Percentiles rank a stretch among this genome's conserved stretches.
Evolutionary conservation across 768 basidiomycete genomes (phyloP).

Genomic region (Kwoniella newhampshirensis): DNA sequence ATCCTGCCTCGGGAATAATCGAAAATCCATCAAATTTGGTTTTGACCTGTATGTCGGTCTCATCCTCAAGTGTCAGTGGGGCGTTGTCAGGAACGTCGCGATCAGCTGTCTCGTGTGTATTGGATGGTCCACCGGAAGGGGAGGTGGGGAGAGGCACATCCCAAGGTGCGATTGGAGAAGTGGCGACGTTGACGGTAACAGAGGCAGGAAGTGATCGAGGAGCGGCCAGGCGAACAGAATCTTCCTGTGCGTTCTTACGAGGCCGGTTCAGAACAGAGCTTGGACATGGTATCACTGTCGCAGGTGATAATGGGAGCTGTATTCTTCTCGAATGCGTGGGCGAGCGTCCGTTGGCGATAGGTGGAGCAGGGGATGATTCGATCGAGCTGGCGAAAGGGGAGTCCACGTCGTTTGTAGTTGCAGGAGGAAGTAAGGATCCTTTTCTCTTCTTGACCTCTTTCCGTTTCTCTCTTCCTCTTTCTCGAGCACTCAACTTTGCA

Average conservation of each 20-base stretch:
- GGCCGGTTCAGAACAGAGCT: too few species aligned
- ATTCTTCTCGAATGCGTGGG: slow-evolving; percentile 6
- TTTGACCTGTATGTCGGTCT: background rate
- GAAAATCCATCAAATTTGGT: slow-evolving; percentile 27
- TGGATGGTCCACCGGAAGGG: slow-evolving; percentile 32
- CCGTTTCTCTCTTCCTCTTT: slow-evolving; percentile 23
- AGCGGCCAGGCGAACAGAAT: too few species aligned
- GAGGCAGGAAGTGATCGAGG: too few species aligned
- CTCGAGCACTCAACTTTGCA: slow-evolving; percentile 8
- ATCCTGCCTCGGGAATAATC: slow-evolving; percentile 43
- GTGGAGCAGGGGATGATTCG: slow-evolving; percentile 19
- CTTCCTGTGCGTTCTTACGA: too few species aligned
- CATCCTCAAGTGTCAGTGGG: background rate
- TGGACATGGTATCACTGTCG: too few species aligned
- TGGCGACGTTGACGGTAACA: too few species aligned
- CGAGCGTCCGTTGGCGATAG: background rate
- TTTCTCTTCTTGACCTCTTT: slow-evolving; percentile 23
- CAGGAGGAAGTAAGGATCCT: slow-evolving; percentile 11
- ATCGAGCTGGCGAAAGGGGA: slow-evolving; percentile 17
- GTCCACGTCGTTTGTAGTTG: background rate
- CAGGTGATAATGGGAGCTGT: background rate
- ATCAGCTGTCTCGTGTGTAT: slow-evolving; percentile 5
- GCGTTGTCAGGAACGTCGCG: slow-evolving; percentile 3
- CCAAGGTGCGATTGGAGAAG: slow-evolving; percentile 17
- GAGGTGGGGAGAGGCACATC: slow-evolving; percentile 33